Conservation (phyloP, 75 land plant genomes). For the Cryptomeria japonica region DNA sequence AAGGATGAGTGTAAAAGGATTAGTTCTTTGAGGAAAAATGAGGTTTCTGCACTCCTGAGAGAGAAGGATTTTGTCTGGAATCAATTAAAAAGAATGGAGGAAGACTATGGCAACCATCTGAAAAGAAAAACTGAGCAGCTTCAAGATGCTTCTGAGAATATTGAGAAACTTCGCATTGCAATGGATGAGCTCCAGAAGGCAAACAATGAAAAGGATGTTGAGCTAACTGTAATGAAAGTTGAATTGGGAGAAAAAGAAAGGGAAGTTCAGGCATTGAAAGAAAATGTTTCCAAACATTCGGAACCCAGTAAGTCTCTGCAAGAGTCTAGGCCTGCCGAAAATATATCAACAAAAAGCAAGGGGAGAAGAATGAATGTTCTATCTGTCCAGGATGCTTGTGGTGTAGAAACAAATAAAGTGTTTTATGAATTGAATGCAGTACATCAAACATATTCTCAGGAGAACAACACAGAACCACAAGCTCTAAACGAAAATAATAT, state of each 20-base stretch:
- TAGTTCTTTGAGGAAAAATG: slow-evolving; percentile 33
- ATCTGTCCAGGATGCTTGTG: background rate
- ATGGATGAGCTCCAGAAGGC: slow-evolving; percentile 45
- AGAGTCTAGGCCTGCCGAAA: background rate
- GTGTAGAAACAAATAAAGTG: background rate
- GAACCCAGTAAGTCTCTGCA: background rate
- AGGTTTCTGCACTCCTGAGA: slow-evolving; percentile 57
- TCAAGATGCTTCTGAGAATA: slow-evolving; percentile 28
- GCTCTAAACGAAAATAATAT: background rate
- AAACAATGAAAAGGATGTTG: slow-evolving; percentile 43
- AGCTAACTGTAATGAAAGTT: slow-evolving; percentile 22
- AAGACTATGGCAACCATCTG: slow-evolving; percentile 27
- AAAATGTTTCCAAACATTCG: background rate
- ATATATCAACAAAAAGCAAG: background rate
- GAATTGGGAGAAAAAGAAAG: slow-evolving; percentile 14
- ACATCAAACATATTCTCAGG: background rate
- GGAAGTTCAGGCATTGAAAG: slow-evolving; percentile 4
- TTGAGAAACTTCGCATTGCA: slow-evolving; percentile 25
- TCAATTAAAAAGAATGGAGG: slow-evolving; percentile 66
- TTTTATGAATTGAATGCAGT: background rate
- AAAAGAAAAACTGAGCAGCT: slow-evolving; percentile 35
- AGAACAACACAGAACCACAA: background rate
- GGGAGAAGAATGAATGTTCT: background rate
- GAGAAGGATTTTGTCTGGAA: slow-evolving; percentile 80
- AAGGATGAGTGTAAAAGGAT: slow-evolving; percentile 30